Percentiles rank a stretch among this genome's conserved stretches.
These are phyloP conservation scores for Aphanomyces astaci DNA, from an alignment of 352 stramenopile species.

Conservation along the genomic window DNA sequence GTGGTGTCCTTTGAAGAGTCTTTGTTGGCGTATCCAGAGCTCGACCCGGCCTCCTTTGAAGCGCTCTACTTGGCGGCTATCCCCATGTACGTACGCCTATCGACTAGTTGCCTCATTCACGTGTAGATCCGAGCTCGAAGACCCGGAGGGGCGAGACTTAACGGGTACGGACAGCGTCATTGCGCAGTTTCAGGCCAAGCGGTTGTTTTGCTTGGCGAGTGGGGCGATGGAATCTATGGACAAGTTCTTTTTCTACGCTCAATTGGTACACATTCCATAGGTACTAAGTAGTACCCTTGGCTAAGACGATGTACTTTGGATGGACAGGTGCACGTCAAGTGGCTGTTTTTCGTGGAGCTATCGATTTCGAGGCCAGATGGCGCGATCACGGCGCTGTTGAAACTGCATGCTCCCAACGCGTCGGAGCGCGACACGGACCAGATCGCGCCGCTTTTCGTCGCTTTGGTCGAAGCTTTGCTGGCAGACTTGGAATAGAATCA, in stretches of 20 bases:
- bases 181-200: slow-evolving; percentile 54
- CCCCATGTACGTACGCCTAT: slow-evolving; percentile 4
- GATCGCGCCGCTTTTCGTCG: slow-evolving; percentile 78
- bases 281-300: too few species aligned
- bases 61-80: slow-evolving; percentile 26
- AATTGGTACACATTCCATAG: slow-evolving; percentile 47
- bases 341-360: slow-evolving; percentile 76
- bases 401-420: slow-evolving; percentile 39
- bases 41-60: slow-evolving; percentile 22
- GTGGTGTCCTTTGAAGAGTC: slow-evolving; percentile 12
- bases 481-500: slow-evolving; percentile 44
- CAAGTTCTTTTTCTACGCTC: slow-evolving; percentile 85
- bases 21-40: neutral
- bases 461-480: slow-evolving; percentile 71
- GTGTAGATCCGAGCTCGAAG: slow-evolving; percentile 11
- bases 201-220: slow-evolving; percentile 70
- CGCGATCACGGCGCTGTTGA: slow-evolving; percentile 63
- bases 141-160: slow-evolving; percentile 9
- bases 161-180: slow-evolving; percentile 71
- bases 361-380: slow-evolving; percentile 55
- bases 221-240: slow-evolving; percentile 56
- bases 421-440: slow-evolving; percentile 53
- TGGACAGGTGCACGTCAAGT: slow-evolving; percentile 56
- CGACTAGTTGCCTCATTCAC: neutral
- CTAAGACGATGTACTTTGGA: neutral